Evolutionary conservation across 1,284 basidiomycete species (phyloP).

Genomic region (Exobasidium rhododendri): DNA sequence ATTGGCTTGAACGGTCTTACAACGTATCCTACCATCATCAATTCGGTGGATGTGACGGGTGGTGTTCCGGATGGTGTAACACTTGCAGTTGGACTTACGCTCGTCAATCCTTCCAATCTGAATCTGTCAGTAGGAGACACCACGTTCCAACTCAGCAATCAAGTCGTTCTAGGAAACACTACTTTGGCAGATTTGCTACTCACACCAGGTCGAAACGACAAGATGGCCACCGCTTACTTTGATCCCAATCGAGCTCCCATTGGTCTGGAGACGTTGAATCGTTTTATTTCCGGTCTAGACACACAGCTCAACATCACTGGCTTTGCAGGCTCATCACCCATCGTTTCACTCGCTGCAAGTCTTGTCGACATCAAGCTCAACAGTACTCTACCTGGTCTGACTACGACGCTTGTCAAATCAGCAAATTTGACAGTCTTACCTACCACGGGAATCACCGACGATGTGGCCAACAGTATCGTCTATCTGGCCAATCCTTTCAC

Average conservation of each 20-base stretch:
- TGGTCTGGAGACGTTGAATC: conserved; percentile 66
- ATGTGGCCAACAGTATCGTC: conserved; percentile 69
- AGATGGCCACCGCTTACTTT: conserved; percentile 44
- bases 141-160: conserved; percentile 62
- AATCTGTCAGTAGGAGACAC: conserved; percentile 58
- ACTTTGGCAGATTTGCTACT: conserved; percentile 43
- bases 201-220: conserved; percentile 41
- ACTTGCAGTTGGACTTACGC: conserved; percentile 62
- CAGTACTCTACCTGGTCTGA: conserved; percentile 66
- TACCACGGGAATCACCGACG: conserved; percentile 66
- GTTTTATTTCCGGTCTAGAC: conserved; percentile 64
- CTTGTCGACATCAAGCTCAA: conserved; percentile 66
- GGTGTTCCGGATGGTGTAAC: conserved; percentile 66
- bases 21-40: conserved; percentile 62
- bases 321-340: conserved; percentile 64
- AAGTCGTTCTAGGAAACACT: conserved; percentile 32
- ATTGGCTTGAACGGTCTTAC: conserved; percentile 67
- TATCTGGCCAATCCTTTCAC: conserved; percentile 69
- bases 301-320: conserved; percentile 56
- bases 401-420: conserved; percentile 62
- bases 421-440: conserved; percentile 64
- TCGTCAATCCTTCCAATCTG: conserved; percentile 72
- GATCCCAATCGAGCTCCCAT: conserved; percentile 66
- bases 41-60: conserved; percentile 68
- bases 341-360: conserved; percentile 65